Percentiles rank a stretch among this genome's conserved stretches.
Conservation (phyloP, 305 asterid species). For the Coffea humblotiana region DNA sequence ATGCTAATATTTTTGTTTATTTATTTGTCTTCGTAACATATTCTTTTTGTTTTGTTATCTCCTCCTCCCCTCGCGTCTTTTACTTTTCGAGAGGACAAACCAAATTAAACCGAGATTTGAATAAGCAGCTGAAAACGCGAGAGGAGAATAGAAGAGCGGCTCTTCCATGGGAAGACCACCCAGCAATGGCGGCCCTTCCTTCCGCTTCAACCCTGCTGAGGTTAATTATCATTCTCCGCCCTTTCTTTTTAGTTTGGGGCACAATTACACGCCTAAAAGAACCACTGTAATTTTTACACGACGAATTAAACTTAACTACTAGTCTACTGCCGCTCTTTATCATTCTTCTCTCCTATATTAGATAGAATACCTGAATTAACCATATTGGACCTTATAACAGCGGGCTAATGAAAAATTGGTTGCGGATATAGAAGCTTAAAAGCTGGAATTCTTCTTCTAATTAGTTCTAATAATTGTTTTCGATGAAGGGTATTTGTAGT, state of each 20-base stretch:
- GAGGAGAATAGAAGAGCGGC: background rate
- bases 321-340: too few species aligned
- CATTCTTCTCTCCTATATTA: too few species aligned
- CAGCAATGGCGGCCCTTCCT: slow-evolving; percentile 89
- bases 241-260: background rate
- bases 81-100: background rate
- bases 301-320: background rate
- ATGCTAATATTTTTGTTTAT: too few species aligned
- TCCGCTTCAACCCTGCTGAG: slow-evolving; percentile 90
- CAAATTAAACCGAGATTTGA: background rate
- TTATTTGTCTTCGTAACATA: too few species aligned
- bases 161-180: slow-evolving; percentile 83
- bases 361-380: too few species aligned
- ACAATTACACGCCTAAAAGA: background rate
- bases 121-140: too few species aligned
- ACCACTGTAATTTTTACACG: background rate
- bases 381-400: background rate
- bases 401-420: background rate
- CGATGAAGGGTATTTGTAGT: background rate
- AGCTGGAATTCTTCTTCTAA: background rate
- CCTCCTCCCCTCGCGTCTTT: background rate
- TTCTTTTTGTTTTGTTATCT: too few species aligned
- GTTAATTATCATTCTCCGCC: slow-evolving; percentile 23
- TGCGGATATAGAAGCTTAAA: background rate
- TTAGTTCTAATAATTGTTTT: background rate